Base-by-base conservation (phyloP, 192 early-diverging fungal genomes). In the Lobosporangium transversale region DNA sequence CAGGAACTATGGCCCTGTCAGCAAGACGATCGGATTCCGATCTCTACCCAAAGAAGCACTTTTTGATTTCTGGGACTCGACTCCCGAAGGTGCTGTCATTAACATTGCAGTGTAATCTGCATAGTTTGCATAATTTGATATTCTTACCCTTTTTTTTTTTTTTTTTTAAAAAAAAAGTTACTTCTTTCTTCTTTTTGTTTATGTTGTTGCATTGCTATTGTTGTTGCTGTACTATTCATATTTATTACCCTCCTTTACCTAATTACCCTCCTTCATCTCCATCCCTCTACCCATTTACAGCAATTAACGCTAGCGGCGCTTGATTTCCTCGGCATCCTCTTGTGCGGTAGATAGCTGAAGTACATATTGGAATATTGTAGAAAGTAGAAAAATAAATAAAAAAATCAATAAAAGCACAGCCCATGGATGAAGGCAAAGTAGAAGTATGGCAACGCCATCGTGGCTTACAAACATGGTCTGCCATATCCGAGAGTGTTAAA, bases 61-160 rank as follows among this genome's bases (percentile, higher is more conserved):
- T 31, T 80, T 81, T 57, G 84, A 89, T 31, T 83, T 91, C 51
- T 89, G 84, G 85, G 87, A 91, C 44, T 68, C 66, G 45, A 80
- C 87, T 20, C 87, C 87, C 11, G 81, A 82, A 47, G 78, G 74
- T 11, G 81, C 81, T 4, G 78, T 79, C 52, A 82, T 82, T 53
- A 82, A 76, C 18, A 40, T 76, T 31, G 35, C 73, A 20, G 45
- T 62, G 18, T 67, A 60, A 31, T 37, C 26, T 11, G 18, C 18
- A n/a, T n/a, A n/a, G n/a, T n/a, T n/a, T n/a, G n/a, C n/a, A n/a
- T n/a, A n/a, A n/a, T n/a, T n/a, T n/a, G n/a, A n/a, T n/a, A n/a
- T n/a, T n/a, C n/a, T n/a, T n/a, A n/a, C n/a, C n/a, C n/a, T n/a
- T n/a, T n/a, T 31, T 31, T 18, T 53, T 31, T 53, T 53, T 53